phyloP scores from a whole-genome alignment of 352 stramenopile genomes.

The Globisporangium ultimum region DNA sequence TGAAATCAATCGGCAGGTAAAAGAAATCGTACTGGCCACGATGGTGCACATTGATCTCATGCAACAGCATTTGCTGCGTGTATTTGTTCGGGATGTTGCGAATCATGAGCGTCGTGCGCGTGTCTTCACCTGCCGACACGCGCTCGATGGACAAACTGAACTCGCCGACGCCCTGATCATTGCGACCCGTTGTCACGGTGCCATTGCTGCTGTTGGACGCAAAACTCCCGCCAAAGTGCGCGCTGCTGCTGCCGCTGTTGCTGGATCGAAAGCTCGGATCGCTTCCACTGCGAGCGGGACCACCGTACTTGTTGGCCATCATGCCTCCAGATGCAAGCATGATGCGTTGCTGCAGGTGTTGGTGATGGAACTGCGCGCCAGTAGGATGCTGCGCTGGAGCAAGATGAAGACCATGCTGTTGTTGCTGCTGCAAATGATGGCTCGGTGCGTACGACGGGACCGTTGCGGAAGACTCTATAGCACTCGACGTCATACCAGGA shows the following conservation, averaged over 20 bases:
- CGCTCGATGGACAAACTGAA: conserved; percentile 77
- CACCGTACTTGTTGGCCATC: not conserved
- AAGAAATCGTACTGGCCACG: conserved; percentile 98
- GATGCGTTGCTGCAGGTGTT: conserved; percentile 7
- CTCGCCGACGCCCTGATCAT: conserved; percentile 65
- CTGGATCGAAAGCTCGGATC: conserved; percentile 18
- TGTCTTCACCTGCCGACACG: conserved; percentile 87
- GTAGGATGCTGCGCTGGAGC: not conserved
- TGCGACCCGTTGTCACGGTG: conserved; percentile 29
- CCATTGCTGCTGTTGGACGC: conserved; percentile 8
- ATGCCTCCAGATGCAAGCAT: not conserved
- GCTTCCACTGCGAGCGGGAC: conserved; percentile 17
- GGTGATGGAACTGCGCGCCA: conserved; percentile 5
- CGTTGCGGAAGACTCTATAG: not conserved
- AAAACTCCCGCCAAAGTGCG: too few relatives aligned
- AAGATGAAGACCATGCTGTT: conserved; percentile 4
- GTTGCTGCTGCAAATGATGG: conserved; percentile 22
- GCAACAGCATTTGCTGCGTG: conserved; percentile 98
- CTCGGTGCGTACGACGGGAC: conserved; percentile 15
- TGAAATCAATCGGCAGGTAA: conserved; percentile 99
- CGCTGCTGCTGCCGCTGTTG: conserved; percentile 20
- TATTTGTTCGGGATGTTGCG: conserved; percentile 99
- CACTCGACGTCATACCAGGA: not conserved
- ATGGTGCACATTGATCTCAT: conserved; percentile 94
- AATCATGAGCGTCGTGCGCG: conserved; percentile 98